Evolutionary conservation across 495 filamentous ascomycete species (phyloP), one percentile per base, ranked within the genome.

Genomic region (Aspergillus ellipticus): DNA sequence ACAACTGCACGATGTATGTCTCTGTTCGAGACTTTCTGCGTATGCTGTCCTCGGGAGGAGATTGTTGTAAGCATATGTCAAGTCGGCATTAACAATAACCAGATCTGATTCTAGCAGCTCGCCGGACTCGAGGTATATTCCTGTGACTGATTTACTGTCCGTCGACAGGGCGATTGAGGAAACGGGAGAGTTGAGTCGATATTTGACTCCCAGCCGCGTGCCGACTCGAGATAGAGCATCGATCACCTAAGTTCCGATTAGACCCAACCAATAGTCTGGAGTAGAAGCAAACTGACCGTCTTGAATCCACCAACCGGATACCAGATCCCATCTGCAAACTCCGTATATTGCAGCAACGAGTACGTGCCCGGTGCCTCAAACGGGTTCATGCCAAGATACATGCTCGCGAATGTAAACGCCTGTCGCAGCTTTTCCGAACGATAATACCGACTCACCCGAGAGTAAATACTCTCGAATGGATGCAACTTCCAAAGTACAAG

Each of bases 351-450:
- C 41, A 89, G 71, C 59, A 89, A 70, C 24, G 78, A 83, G 70
- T 89, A 89, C 19, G 86, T 89, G 2, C 82, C 85, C 6, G 86
- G 86, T 0, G 86, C 86, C 54, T 87, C 83, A 66, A 84, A 89
- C 1, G 86, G 86, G 55, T 73, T 80, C 86, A 89, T 89, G 0
- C 86, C 86, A 77, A 89, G 84, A 61, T 89, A 89, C 86, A 89
- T 89, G 56, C 82, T 87, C 26, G 82, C 84, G 65, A 89, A 89
- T 9, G 85, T 88, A 60, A 88, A 88, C 0, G 83, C 84, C 13
- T 86, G 67, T 43, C 85, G 71, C 64, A 89, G 63, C 54, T 85
- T 71, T 60, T 89, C 85, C 1, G 83, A 85, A 70, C 74, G 79
- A 65, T 89, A 88, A 61, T 87, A 48, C 11, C 13, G 24, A 6